phyloP scores from a whole-genome alignment of 1,284 basidiomycete genomes.

The Ustilago trichophora region DNA sequence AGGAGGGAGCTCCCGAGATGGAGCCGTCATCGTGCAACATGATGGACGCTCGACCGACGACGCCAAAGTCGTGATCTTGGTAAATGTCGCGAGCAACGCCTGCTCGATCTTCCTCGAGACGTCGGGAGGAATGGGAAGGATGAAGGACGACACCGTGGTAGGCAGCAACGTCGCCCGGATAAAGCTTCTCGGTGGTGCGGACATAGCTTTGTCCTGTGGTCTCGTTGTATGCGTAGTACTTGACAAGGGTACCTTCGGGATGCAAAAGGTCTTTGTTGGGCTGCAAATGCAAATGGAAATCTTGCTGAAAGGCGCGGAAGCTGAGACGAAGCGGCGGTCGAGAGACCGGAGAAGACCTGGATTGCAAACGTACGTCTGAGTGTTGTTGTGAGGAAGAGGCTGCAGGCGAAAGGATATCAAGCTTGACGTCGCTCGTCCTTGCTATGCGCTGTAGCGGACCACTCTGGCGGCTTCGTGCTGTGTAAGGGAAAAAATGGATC shows the following conservation, averaged over 20 bases:
- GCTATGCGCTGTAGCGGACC: constrained; percentile 37
- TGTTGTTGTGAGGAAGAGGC: background rate
- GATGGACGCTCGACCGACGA: constrained; percentile 56
- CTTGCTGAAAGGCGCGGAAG: constrained; percentile 56
- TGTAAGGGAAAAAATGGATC: too few species aligned
- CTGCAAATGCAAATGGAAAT: constrained; percentile 54
- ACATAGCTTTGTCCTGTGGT: constrained; percentile 32
- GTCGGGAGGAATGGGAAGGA: constrained; percentile 25
- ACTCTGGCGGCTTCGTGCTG: constrained; percentile 31
- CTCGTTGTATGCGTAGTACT: constrained; percentile 39
- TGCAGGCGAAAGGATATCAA: constrained; percentile 10
- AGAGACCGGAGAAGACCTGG: background rate
- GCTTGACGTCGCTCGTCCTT: constrained; percentile 23
- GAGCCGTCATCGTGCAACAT: constrained; percentile 55
- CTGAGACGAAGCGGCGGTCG: constrained; percentile 46
- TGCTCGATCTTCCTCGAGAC: constrained; percentile 49
- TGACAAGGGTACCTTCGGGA: constrained; percentile 53
- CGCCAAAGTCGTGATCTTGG: constrained; percentile 35
- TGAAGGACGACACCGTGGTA: constrained; percentile 60
- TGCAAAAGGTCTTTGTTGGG: constrained; percentile 55
- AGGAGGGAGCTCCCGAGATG: constrained; percentile 36
- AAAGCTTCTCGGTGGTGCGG: constrained; percentile 28
- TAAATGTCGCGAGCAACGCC: constrained; percentile 49
- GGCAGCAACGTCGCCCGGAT: constrained; percentile 50
- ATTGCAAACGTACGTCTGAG: background rate